Percentiles rank a stretch among this genome's conserved stretches.
These are phyloP conservation scores for Primulina tabacum DNA, from an alignment of 257 asterid genomes.

Conservation along the genomic window DNA sequence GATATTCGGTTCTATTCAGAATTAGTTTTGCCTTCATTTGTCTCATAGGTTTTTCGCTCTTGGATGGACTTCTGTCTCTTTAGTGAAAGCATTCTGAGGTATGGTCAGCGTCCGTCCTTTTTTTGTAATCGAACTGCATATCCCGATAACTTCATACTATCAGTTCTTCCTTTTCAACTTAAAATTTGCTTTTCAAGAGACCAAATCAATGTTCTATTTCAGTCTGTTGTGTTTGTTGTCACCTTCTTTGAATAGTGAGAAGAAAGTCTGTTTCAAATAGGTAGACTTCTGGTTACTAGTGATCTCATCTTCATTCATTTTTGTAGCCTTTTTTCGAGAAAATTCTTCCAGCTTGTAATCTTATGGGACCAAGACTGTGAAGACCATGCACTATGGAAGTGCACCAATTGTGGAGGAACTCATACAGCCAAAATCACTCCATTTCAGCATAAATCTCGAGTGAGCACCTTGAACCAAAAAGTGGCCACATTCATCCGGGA, in stretches of 20 bases:
- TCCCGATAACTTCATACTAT: background rate
- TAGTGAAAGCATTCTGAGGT: conserved; percentile 85
- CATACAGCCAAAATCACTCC: too few species aligned
- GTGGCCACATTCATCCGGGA: too few species aligned
- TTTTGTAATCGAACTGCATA: background rate
- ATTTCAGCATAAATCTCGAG: too few species aligned
- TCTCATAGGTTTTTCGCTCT: conserved; percentile 78
- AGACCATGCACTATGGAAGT: too few species aligned
- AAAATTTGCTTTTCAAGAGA: background rate
- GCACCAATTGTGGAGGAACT: too few species aligned
- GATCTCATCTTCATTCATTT: background rate
- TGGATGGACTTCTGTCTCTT: conserved; percentile 94
- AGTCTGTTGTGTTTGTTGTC: conserved; percentile 34
- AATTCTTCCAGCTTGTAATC: background rate
- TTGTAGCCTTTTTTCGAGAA: background rate
- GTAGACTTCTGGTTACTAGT: conserved; percentile 8
- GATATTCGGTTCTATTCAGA: conserved; percentile 4
- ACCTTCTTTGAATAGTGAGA: conserved; percentile 45
- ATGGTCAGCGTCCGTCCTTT: conserved; percentile 80
- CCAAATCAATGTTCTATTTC: background rate
- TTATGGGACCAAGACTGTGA: background rate
- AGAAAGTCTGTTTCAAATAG: conserved; percentile 50
- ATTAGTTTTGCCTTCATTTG: conserved; percentile 18
- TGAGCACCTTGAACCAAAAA: too few species aligned
- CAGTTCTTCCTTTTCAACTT: background rate